These are phyloP conservation scores for Penicillium fimorum DNA, from an alignment of 495 filamentous ascomycete genomes.

Conservation along the genomic window DNA sequence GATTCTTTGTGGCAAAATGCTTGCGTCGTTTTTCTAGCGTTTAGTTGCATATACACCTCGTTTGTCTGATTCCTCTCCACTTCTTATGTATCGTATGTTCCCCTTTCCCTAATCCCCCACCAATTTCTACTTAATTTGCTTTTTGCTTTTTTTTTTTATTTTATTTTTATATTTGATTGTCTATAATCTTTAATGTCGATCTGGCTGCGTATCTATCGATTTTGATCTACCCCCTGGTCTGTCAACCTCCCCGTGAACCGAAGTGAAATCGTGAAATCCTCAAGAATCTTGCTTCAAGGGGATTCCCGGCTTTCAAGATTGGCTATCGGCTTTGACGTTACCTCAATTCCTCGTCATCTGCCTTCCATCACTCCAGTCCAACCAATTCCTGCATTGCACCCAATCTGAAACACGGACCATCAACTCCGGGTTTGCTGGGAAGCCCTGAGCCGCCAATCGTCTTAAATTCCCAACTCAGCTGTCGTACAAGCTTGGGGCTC, in stretches of 20 bases:
- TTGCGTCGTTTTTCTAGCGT: conserved; percentile 6
- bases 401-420: conserved; percentile 32
- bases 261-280: not conserved
- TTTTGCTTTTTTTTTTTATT: conserved; percentile 4
- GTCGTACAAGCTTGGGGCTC: conserved; percentile 25
- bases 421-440: conserved; percentile 23
- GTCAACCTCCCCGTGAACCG: not conserved
- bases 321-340: conserved; percentile 11
- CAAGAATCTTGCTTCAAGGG: conserved; percentile 8
- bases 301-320: not conserved
- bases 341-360: conserved; percentile 5
- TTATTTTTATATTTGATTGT: conserved; percentile 11
- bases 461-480: conserved; percentile 18
- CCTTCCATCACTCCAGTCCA: conserved; percentile 21
- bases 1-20: not conserved
- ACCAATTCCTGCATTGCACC: conserved; percentile 20
- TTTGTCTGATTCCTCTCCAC: conserved; percentile 5
- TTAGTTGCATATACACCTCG: conserved; percentile 10
- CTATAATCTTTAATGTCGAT: conserved; percentile 16
- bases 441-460: conserved; percentile 27
- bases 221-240: conserved; percentile 1
- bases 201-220: conserved; percentile 1
- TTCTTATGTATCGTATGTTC: conserved; percentile 12
- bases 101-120: not conserved
- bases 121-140: not conserved